Percentiles rank a stretch among this genome's conserved stretches.
Conservation (phyloP, 169 alveolate species). For the Theileria parva region DNA sequence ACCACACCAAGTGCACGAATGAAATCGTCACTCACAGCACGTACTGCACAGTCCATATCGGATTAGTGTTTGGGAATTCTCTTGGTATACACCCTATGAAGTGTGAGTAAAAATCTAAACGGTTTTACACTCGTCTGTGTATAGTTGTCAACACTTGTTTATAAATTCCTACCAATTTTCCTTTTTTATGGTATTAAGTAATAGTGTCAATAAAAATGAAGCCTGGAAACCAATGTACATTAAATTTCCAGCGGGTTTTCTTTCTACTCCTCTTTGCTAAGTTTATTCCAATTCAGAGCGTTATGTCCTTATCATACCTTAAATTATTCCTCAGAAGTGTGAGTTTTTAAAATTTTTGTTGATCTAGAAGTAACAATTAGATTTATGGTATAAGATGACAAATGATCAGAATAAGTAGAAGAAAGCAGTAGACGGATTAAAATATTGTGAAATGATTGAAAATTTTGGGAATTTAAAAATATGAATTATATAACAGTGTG, state of each 20-base stretch:
- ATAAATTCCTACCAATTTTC: neutral
- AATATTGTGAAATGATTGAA: neutral
- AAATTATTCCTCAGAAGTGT: neutral
- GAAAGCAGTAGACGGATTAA: neutral
- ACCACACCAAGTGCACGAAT: constrained; percentile 60
- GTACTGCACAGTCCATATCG: constrained; percentile 37
- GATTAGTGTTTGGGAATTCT: neutral
- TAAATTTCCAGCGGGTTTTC: neutral
- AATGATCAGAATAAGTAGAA: neutral
- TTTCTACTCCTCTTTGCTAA: neutral
- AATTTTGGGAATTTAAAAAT: neutral
- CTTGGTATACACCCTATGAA: neutral
- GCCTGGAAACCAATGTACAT: neutral
- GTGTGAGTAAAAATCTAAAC: neutral
- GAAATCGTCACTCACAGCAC: constrained; percentile 71
- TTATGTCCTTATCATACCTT: neutral
- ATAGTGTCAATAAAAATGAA: neutral
- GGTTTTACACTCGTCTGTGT: neutral
- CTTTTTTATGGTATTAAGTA: neutral
- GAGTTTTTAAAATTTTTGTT: neutral
- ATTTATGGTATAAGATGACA: neutral
- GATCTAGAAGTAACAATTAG: neutral
- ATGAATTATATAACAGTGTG: neutral
- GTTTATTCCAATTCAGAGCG: neutral
- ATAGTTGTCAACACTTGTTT: neutral